These are phyloP conservation scores for Dioszegia aurantiaca DNA, from an alignment of 768 basidiomycete species.

Conservation along the genomic window DNA sequence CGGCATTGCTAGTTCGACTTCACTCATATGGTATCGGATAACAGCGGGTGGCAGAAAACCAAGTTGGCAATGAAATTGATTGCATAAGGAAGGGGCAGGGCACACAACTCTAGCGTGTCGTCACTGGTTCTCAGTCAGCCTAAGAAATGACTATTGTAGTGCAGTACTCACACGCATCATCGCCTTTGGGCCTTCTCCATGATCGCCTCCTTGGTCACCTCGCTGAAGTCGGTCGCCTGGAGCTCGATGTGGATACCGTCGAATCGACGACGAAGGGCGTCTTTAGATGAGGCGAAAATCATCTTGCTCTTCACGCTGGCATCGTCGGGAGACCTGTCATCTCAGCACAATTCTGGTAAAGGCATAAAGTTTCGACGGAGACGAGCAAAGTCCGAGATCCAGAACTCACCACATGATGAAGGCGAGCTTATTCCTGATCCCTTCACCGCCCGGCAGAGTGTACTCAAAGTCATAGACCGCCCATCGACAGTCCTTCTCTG, in stretches of 20 bases:
- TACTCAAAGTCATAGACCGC: conserved; percentile 92
- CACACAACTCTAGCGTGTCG: too few relatives aligned
- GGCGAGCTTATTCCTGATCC: conserved; percentile 78
- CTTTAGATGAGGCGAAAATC: conserved; percentile 83
- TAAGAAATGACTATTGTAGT: background rate
- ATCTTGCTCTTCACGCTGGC: conserved; percentile 89
- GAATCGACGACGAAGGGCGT: conserved; percentile 69
- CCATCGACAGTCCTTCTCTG: conserved; percentile 73
- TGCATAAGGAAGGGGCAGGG: too few relatives aligned
- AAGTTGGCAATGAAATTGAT: too few relatives aligned
- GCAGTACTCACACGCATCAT: conserved; percentile 17
- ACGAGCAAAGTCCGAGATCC: too few relatives aligned
- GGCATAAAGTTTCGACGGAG: too few relatives aligned
- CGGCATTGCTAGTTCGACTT: too few relatives aligned
- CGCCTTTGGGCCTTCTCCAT: conserved; percentile 34
- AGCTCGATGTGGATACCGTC: conserved; percentile 72
- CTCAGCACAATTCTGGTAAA: too few relatives aligned
- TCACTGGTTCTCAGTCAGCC: too few relatives aligned
- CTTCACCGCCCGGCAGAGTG: conserved; percentile 60
- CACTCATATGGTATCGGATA: too few relatives aligned
- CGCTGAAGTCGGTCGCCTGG: conserved; percentile 75
- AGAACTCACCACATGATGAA: conserved; percentile 86
- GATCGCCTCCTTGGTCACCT: conserved; percentile 64
- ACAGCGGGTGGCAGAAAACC: too few relatives aligned
- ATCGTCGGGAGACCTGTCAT: conserved; percentile 73